Evolutionary conservation across 2,329 filamentous ascomycete genomes (phyloP).

Genomic region (Penicillium paneum): DNA sequence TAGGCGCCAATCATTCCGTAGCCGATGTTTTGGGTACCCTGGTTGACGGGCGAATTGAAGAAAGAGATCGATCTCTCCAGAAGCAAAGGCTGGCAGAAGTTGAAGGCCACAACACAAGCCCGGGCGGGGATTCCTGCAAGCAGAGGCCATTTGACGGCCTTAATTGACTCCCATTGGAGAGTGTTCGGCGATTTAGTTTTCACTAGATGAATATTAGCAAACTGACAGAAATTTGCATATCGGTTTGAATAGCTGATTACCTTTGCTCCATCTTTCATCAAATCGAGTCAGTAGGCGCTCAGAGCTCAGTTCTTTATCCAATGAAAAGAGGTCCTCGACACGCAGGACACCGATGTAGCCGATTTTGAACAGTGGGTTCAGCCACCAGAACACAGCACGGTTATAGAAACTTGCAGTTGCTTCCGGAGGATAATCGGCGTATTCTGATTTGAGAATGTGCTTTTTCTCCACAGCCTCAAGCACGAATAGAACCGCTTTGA

Average conservation of each 20-base stretch:
- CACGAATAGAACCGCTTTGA: constrained; percentile 45
- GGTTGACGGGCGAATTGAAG: constrained; percentile 28
- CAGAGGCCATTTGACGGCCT: constrained; percentile 34
- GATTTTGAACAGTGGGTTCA: constrained; percentile 50
- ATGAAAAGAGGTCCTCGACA: constrained; percentile 45
- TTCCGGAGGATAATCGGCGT: constrained; percentile 47
- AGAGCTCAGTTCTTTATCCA: constrained; percentile 47
- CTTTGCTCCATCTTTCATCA: constrained; percentile 40
- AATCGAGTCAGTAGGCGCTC: constrained; percentile 41
- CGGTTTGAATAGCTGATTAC: constrained; percentile 20
- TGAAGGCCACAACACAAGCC: constrained; percentile 36
- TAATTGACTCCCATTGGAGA: constrained; percentile 31
- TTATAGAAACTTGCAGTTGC: constrained; percentile 52
- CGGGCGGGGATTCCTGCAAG: constrained; percentile 33
- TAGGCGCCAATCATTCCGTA: constrained; percentile 47
- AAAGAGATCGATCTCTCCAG: constrained; percentile 38
- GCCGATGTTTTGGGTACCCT: constrained; percentile 34
- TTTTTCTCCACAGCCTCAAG: constrained; percentile 49
- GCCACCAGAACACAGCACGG: constrained; percentile 52
- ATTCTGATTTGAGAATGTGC: constrained; percentile 39
- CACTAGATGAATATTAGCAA: constrained; percentile 23
- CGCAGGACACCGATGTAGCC: constrained; percentile 47
- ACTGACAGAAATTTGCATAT: background rate
- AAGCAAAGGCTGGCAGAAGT: constrained; percentile 39
- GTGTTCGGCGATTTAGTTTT: constrained; percentile 26